Conservation (phyloP, 371 early-diverging fungal genomes). For the Encephalitozoon intestinalis region DNA sequence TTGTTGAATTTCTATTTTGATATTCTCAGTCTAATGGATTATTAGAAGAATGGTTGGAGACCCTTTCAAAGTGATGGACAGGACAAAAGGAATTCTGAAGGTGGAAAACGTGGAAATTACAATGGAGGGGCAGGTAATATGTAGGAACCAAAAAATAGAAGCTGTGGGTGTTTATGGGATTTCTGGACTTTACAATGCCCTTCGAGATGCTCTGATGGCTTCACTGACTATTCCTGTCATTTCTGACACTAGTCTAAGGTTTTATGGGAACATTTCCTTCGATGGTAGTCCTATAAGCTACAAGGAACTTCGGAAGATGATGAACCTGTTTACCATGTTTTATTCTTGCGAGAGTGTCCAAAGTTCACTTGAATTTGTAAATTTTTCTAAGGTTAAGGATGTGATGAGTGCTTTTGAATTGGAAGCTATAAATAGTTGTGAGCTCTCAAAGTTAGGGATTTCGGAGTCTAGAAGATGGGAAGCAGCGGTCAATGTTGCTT, state of each 20-base stretch:
- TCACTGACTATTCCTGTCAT: background rate
- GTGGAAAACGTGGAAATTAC: background rate
- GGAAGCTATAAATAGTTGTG: background rate
- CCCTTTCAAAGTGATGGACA: background rate
- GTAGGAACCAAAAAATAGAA: background rate
- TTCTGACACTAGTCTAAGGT: background rate
- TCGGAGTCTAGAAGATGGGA: slow-evolving; percentile 4
- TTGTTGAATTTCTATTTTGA: too few species aligned
- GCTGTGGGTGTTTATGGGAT: background rate
- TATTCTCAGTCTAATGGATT: too few species aligned
- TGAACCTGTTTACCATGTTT: background rate
- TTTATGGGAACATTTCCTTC: background rate
- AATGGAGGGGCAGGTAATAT: background rate
- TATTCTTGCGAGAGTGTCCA: background rate
- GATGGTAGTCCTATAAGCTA: background rate
- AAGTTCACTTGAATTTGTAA: background rate
- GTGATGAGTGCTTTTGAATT: background rate
- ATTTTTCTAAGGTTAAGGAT: background rate
- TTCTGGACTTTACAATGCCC: background rate
- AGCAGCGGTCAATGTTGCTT: background rate
- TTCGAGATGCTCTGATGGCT: background rate
- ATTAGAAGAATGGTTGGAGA: background rate
- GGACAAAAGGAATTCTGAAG: background rate
- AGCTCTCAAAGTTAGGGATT: background rate
- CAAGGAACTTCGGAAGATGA: background rate